Evolutionary conservation across 805 yeast species (phyloP).

Genomic region (Starmerella bombicola): DNA sequence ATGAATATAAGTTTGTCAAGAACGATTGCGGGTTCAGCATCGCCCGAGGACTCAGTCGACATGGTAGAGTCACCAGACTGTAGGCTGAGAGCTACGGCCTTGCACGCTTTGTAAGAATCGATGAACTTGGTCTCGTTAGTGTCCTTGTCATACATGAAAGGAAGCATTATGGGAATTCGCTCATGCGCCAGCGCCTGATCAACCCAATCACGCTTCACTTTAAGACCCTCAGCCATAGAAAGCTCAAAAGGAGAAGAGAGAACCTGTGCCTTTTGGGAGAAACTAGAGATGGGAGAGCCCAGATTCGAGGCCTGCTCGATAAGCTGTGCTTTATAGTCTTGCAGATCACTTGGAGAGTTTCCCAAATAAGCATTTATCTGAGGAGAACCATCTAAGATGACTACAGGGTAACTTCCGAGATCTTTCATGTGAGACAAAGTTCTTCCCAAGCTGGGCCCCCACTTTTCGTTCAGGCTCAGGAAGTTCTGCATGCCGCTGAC

Average conservation of each 20-base stretch:
- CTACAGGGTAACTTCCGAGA: conserved; percentile 64
- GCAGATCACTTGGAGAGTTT: conserved; percentile 2
- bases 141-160: conserved; percentile 51
- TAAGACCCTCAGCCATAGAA: conserved; percentile 20
- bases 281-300: conserved; percentile 2
- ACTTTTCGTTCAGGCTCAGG: conserved; percentile 12
- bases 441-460: conserved; percentile 32
- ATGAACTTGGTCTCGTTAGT: conserved; percentile 33
- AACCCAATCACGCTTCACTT: conserved; percentile 31
- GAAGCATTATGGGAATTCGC: conserved; percentile 42
- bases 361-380: conserved; percentile 23
- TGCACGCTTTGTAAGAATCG: conserved; percentile 34
- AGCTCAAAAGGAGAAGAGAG: conserved; percentile 33
- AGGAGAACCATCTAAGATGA: conserved; percentile 41
- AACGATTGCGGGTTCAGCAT: conserved; percentile 13
- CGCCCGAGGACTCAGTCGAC: background rate
- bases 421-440: conserved; percentile 44
- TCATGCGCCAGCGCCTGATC: conserved; percentile 36
- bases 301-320: conserved; percentile 5
- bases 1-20: conserved; percentile 73
- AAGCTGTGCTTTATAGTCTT: conserved; percentile 15
- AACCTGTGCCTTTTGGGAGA: conserved; percentile 22
- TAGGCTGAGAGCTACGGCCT: conserved; percentile 32
- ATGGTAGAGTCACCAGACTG: background rate
- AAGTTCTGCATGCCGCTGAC: conserved; percentile 13